Evolutionary conservation across 2,329 filamentous ascomycete genomes (phyloP).

Genomic region (Alternaria gansuensis): DNA sequence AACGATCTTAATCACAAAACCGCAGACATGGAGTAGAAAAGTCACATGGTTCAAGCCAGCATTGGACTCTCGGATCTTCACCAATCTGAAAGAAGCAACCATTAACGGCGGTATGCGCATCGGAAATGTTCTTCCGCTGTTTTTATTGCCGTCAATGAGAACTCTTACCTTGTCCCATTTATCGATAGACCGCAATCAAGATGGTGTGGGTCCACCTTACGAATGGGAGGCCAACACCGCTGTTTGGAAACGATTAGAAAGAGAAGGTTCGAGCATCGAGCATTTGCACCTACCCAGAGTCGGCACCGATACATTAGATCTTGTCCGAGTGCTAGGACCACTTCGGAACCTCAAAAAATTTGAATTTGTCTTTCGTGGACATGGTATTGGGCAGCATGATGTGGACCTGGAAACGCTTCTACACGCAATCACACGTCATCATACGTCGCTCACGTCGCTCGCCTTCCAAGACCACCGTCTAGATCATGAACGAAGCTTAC

Average conservation of each 20-base stretch:
- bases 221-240: not conserved
- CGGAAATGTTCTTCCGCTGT: conserved; percentile 10
- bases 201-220: not conserved
- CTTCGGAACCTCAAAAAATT: conserved; percentile 10
- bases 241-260: conserved; percentile 1
- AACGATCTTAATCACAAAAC: not conserved
- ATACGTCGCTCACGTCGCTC: conserved; percentile 7
- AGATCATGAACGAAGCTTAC: not conserved
- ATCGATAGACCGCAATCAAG: not conserved
- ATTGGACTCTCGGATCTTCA: not conserved
- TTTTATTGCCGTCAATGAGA: conserved; percentile 10
- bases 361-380: not conserved
- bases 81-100: conserved; percentile 3
- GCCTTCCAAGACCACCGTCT: not conserved
- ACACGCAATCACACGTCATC: conserved; percentile 1
- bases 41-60: conserved; percentile 10
- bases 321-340: not conserved
- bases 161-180: conserved; percentile 9
- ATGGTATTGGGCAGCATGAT: not conserved
- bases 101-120: conserved; percentile 6
- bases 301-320: not conserved
- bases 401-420: not conserved
- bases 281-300: conserved; percentile 1
- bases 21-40: not conserved
- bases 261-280: conserved; percentile 12